phyloP scores from a whole-genome alignment of 306 rosid species.

The Vicia faba region DNA sequence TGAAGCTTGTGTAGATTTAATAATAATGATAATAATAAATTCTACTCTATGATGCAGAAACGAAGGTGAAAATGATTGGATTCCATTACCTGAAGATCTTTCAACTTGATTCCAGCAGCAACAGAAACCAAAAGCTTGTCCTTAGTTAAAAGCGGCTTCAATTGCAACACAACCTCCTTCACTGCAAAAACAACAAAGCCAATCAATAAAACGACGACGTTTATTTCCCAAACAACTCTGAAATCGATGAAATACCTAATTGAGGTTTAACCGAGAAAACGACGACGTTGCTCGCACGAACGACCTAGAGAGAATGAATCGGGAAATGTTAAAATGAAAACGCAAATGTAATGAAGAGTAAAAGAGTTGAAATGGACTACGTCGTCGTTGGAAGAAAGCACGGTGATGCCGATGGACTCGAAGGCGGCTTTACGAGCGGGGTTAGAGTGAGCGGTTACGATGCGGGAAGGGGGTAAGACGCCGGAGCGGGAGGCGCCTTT shows the following conservation, averaged over 20 bases:
- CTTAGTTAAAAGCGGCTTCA: constrained; percentile 65
- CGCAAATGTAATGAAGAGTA: background rate
- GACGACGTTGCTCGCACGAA: constrained; percentile 75
- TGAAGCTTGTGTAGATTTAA: too few relatives aligned
- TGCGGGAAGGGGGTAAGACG: constrained; percentile 72
- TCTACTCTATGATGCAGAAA: background rate
- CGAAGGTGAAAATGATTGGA: background rate
- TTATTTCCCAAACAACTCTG: background rate
- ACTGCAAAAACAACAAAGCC: constrained; percentile 49
- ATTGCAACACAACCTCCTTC: constrained; percentile 58
- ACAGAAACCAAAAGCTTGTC: constrained; percentile 91
- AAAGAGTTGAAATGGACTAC: constrained; percentile 34
- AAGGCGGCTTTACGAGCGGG: constrained; percentile 52
- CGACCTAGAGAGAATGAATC: constrained; percentile 52
- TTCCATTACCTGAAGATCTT: constrained; percentile 80
- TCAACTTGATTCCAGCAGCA: constrained; percentile 91
- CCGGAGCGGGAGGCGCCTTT: constrained; percentile 75
- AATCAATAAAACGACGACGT: constrained; percentile 6
- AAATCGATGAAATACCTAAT: constrained; percentile 49
- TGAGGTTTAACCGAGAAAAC: constrained; percentile 94
- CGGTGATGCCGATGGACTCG: constrained; percentile 54
- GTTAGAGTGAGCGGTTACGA: constrained; percentile 62
- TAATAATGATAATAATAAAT: too few relatives aligned
- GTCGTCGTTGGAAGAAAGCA: constrained; percentile 56
- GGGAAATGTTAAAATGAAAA: background rate